Percentiles rank a stretch among this genome's conserved stretches.
phyloP scores from a whole-genome alignment of 495 filamentous ascomycete species.

The Astrothelium subdiscretum region DNA sequence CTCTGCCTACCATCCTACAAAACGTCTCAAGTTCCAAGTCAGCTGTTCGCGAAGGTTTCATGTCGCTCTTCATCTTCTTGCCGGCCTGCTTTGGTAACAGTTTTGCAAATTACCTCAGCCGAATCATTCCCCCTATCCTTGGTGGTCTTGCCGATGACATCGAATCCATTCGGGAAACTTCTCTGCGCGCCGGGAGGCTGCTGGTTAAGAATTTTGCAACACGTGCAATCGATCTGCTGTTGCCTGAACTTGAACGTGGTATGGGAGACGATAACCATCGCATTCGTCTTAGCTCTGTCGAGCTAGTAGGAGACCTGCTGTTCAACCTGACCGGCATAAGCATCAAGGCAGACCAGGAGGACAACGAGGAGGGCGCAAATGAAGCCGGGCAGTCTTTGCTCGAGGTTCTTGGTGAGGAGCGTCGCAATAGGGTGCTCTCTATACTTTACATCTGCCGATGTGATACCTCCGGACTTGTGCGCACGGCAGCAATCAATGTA shows the following conservation, averaged over 20 bases:
- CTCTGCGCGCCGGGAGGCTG: slow-evolving; percentile 80
- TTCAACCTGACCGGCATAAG: slow-evolving; percentile 97
- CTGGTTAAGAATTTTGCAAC: slow-evolving; percentile 97
- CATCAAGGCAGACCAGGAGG: slow-evolving; percentile 68
- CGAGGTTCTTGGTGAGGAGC: slow-evolving; percentile 89
- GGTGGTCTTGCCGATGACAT: slow-evolving; percentile 90
- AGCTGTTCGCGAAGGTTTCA: slow-evolving; percentile 90
- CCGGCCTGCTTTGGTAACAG: slow-evolving; percentile 98
- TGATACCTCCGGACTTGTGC: slow-evolving; percentile 89
- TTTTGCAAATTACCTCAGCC: slow-evolving; percentile 89
- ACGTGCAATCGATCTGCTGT: slow-evolving; percentile 80
- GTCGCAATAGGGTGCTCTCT: slow-evolving; percentile 87
- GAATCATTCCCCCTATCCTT: slow-evolving; percentile 92
- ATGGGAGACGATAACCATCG: slow-evolving; percentile 92
- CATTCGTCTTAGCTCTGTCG: slow-evolving; percentile 93
- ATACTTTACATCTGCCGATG: slow-evolving; percentile 94
- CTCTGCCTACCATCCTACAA: slow-evolving; percentile 88
- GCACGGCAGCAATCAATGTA: slow-evolving; percentile 77
- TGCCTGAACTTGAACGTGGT: slow-evolving; percentile 91
- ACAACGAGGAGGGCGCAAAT: slow-evolving; percentile 63
- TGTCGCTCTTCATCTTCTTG: slow-evolving; percentile 98
- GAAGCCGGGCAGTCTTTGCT: slow-evolving; percentile 84
- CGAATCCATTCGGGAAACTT: slow-evolving; percentile 88
- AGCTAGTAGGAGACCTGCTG: slow-evolving; percentile 89
- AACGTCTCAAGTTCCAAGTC: slow-evolving; percentile 88